Conservation (phyloP, 148 eudicot species). For the Selenicereus undatus region DNA sequence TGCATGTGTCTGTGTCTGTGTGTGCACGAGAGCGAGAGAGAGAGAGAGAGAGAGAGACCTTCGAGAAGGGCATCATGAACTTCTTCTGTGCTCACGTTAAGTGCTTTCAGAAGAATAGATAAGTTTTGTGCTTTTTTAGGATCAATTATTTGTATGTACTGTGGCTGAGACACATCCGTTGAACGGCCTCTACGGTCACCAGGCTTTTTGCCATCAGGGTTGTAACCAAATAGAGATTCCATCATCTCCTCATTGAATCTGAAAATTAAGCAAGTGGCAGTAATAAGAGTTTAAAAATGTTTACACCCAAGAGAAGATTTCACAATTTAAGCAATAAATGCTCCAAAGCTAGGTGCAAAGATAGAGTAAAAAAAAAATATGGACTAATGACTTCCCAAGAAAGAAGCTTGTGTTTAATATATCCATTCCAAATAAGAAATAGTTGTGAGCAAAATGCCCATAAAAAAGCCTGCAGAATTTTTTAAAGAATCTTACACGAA, state of each 20-base stretch:
- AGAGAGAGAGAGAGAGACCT: slow-evolving; percentile 26
- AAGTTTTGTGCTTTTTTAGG: slow-evolving; percentile 60
- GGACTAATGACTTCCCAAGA: not conserved
- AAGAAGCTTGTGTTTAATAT: not conserved
- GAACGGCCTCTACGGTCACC: slow-evolving; percentile 24
- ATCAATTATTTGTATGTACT: slow-evolving; percentile 50
- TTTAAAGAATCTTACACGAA: slow-evolving; percentile 37
- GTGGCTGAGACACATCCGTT: slow-evolving; percentile 31
- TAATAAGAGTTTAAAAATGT: not conserved
- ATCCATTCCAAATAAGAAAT: not conserved
- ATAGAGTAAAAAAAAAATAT: not conserved
- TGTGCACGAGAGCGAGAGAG: not conserved
- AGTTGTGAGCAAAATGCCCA: not conserved
- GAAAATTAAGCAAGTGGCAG: slow-evolving; percentile 7
- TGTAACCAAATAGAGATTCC: slow-evolving; percentile 59
- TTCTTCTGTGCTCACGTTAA: slow-evolving; percentile 54
- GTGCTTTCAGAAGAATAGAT: slow-evolving; percentile 53
- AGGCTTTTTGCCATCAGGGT: slow-evolving; percentile 34
- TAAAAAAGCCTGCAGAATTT: not conserved
- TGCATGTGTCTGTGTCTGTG: not conserved
- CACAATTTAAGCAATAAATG: not conserved
- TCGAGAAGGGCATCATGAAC: slow-evolving; percentile 53
- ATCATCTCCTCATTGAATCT: slow-evolving; percentile 76
- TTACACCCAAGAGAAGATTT: not conserved
- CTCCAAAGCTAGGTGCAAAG: not conserved